Conservation (phyloP, 2,329 filamentous ascomycete species). For the Fusarium anguioides region DNA sequence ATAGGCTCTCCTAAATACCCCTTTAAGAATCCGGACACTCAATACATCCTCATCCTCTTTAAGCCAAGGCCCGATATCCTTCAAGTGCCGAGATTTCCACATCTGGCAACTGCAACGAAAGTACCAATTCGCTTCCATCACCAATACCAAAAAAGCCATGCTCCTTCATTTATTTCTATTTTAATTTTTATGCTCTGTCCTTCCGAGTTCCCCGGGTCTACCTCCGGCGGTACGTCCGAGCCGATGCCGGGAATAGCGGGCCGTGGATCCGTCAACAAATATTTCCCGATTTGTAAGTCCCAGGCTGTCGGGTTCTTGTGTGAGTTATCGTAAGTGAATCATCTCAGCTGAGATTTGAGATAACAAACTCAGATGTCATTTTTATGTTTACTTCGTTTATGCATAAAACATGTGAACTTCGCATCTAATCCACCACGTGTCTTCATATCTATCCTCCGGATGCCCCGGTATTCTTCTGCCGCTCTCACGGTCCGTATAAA, state of each 20-base stretch:
- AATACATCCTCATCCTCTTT: not conserved
- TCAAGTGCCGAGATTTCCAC: conserved; percentile 24
- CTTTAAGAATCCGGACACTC: conserved; percentile 5
- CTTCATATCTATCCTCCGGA: not conserved
- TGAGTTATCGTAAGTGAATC: not conserved
- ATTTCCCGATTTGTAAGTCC: conserved; percentile 18
- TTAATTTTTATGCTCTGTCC: not conserved
- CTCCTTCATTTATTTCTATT: not conserved
- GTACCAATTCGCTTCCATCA: not conserved
- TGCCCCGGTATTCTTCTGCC: conserved; percentile 13
- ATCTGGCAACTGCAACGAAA: conserved; percentile 24
- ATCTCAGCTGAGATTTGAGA: conserved; percentile 11
- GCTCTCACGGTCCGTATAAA: conserved; percentile 44
- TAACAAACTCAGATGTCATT: not conserved
- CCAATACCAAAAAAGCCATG: not conserved
- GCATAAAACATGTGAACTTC: not conserved
- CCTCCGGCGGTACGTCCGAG: conserved; percentile 31
- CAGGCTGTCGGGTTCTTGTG: conserved; percentile 25
- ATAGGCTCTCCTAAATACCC: not conserved
- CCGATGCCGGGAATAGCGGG: conserved; percentile 35
- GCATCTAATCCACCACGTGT: not conserved
- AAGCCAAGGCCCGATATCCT: not conserved
- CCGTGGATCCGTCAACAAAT: conserved; percentile 29
- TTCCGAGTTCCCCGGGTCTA: conserved; percentile 33
- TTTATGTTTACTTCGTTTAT: not conserved